Conservation (phyloP, 2,329 filamentous ascomycete genomes). For the Rosellinia necatrix region DNA sequence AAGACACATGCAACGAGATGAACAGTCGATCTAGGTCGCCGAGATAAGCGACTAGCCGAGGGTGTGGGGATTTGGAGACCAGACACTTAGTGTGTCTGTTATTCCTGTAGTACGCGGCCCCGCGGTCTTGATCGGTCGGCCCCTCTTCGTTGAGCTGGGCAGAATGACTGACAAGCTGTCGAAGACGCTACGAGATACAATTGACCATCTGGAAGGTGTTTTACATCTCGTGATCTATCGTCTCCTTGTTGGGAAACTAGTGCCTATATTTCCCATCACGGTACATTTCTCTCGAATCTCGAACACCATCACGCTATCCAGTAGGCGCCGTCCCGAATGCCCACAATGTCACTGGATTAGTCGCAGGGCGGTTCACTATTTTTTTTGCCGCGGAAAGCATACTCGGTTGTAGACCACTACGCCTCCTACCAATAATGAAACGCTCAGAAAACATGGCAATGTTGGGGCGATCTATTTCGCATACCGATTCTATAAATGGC, state of each 20-base stretch:
- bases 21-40: slow-evolving; percentile 3
- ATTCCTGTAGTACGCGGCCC: slow-evolving; percentile 15
- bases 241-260: neutral
- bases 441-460: too few species aligned
- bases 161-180: slow-evolving; percentile 22
- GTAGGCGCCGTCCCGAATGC: neutral
- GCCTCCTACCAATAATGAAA: too few species aligned
- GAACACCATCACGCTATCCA: neutral
- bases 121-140: slow-evolving; percentile 23
- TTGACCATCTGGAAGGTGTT: slow-evolving; percentile 16
- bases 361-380: too few species aligned
- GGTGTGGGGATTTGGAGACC: slow-evolving; percentile 8
- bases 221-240: slow-evolving; percentile 11
- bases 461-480: too few species aligned
- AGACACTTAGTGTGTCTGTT: slow-evolving; percentile 9
- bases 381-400: neutral
- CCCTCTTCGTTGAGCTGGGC: slow-evolving; percentile 29
- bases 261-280: slow-evolving; percentile 2
- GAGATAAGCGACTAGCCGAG: slow-evolving; percentile 29
- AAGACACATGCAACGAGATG: slow-evolving; percentile 16
- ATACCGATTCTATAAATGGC: slow-evolving; percentile 75
- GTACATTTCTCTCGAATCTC: neutral
- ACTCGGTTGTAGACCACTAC: too few species aligned
- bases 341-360: too few species aligned
- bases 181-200: slow-evolving; percentile 19